Percentiles rank a stretch among this genome's conserved stretches.
phyloP scores from a whole-genome alignment of 352 stramenopile genomes.

The Salisapilia sapeloensis region DNA sequence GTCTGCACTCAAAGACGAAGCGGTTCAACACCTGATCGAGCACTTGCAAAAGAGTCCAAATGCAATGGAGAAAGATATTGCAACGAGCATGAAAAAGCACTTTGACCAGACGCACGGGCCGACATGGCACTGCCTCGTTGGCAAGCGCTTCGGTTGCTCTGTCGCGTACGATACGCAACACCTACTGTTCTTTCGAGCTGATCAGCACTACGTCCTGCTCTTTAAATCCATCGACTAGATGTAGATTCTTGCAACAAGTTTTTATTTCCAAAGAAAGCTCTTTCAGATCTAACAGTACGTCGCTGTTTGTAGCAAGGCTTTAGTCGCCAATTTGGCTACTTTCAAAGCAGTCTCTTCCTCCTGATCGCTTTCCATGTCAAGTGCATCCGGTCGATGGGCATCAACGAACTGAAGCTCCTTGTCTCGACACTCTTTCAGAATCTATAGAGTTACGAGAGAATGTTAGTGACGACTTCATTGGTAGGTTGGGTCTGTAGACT shows the following conservation, averaged over 20 bases:
- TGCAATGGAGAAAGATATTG: slow-evolving; percentile 89
- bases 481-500: background rate
- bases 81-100: slow-evolving; percentile 98
- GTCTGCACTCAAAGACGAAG: slow-evolving; percentile 56
- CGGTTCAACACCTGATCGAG: slow-evolving; percentile 22
- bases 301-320: slow-evolving; percentile 31
- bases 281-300: background rate
- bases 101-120: slow-evolving; percentile 94
- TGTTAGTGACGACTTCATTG: background rate
- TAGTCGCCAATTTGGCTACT: slow-evolving; percentile 37
- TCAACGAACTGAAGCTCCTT: slow-evolving; percentile 64
- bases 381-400: slow-evolving; percentile 19
- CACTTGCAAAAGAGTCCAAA: slow-evolving; percentile 14
- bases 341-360: slow-evolving; percentile 19
- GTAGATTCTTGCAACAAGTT: background rate
- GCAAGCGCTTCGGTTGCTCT: slow-evolving; percentile 80
- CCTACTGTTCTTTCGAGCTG: slow-evolving; percentile 73
- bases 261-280: background rate
- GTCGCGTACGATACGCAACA: slow-evolving; percentile 84
- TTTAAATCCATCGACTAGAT: slow-evolving; percentile 70
- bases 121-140: slow-evolving; percentile 91
- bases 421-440: slow-evolving; percentile 55
- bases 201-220: slow-evolving; percentile 69
- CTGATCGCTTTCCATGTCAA: slow-evolving; percentile 16
- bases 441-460: too few relatives aligned